phyloP scores from a whole-genome alignment of 345 rosid genomes.

The Citrus reticulata region DNA sequence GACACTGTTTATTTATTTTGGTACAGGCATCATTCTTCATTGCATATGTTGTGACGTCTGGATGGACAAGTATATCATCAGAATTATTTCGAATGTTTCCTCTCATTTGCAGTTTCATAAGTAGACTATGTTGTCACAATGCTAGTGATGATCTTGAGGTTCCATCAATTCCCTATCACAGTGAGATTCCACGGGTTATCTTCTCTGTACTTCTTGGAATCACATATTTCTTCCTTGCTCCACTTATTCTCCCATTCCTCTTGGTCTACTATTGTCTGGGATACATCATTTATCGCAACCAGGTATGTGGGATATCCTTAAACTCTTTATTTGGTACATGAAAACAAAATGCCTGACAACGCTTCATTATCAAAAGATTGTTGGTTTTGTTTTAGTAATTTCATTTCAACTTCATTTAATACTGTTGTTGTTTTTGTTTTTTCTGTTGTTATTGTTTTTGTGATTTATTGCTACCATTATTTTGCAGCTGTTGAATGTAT shows the following conservation, averaged over 20 bases:
- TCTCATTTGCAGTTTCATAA: constrained; percentile 42
- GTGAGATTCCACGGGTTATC: constrained; percentile 60
- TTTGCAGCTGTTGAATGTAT: constrained; percentile 74
- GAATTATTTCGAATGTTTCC: constrained; percentile 69
- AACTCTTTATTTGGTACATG: not conserved
- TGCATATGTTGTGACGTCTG: constrained; percentile 86
- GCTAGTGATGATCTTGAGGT: constrained; percentile 49
- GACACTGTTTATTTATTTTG: constrained; percentile 14
- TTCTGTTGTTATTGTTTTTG: not conserved
- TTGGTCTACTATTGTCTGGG: constrained; percentile 80
- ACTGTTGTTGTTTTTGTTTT: not conserved
- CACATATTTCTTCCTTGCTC: constrained; percentile 85
- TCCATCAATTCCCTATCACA: constrained; percentile 64
- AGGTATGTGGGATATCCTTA: constrained; percentile 40
- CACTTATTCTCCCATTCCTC: constrained; percentile 83
- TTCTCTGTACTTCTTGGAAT: constrained; percentile 85
- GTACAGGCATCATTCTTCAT: constrained; percentile 87
- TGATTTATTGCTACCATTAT: not conserved
- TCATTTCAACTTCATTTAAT: not conserved
- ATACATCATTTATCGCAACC: constrained; percentile 85
- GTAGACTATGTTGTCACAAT: constrained; percentile 33
- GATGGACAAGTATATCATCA: constrained; percentile 86
- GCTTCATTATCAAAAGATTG: not conserved
- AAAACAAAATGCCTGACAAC: not conserved
- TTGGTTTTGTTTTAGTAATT: not conserved